Base-by-base conservation (phyloP, 345 rosid genomes). In the Firmiana major region DNA sequence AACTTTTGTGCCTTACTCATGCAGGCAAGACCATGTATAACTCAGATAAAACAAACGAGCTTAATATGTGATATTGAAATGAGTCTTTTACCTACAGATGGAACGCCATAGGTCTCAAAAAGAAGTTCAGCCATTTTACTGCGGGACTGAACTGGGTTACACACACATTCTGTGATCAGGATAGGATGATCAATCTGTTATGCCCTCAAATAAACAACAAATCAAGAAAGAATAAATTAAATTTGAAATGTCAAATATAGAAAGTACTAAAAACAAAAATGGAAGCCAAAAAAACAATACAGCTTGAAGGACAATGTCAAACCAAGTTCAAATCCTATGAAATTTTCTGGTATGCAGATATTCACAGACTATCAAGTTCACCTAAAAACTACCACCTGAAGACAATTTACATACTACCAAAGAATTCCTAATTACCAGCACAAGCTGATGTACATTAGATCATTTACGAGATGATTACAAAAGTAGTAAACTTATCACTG, bases 121-220 rank as follows among this genome's bases (percentile, higher is more conserved):
- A 96, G 94, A 75, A 96, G 94, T 86, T 96, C 98, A 58, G 98
- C 97, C 98, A 96, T 96, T 91, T 90, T 96, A 85, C 97, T 85
- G 58, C 99, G 97, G 62, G 97, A 96, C 13, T 93, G 88, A 84
- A 92, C 90, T 21, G 98, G 98, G 85, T 96, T 92, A 90, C 97
- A 90, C 15, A 87, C 92, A 72, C 94, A 96, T 89, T 96, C 97
- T 74, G 97, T 96, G 78, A 96, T 89, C 77, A 96, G 87, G 83
- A 93, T 79, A 76, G 99, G 97, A 84, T 93, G 99, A 86, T 96
- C 88, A 77, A 92, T 93, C 98, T 96, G 98, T 74, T 80, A 84
- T 84, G 88, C 77, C 90, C 85, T 85, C 89, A 83, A 89, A 86
- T 54, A 73, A 77, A 82, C 73, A 81, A 75, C 74, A 83, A 75